Percentiles rank a stretch among this genome's conserved stretches.
Evolutionary conservation across 306 rosid genomes (phyloP).

Genomic region (Betula pendula): DNA sequence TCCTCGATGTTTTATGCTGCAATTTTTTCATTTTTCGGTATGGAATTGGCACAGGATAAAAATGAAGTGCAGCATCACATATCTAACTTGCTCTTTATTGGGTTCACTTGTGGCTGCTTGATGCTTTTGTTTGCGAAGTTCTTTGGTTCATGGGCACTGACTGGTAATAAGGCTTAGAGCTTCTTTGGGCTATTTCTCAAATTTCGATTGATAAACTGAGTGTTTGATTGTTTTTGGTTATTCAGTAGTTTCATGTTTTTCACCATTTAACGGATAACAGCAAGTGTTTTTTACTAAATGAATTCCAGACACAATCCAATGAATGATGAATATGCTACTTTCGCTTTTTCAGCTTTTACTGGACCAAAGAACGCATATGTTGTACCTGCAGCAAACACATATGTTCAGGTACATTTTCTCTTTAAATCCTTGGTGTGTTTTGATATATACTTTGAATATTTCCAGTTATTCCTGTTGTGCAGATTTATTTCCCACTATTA

Average conservation of each 20-base stretch:
- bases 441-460: too few relatives aligned
- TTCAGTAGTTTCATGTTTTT: conserved; percentile 18
- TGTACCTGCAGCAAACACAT: too few relatives aligned
- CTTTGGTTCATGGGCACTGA: conserved; percentile 63
- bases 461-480: too few relatives aligned
- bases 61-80: conserved; percentile 81
- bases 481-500: too few relatives aligned
- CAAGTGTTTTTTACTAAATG: conserved; percentile 26
- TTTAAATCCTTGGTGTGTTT: too few relatives aligned
- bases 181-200: conserved; percentile 8
- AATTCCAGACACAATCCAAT: conserved; percentile 28
- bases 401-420: too few relatives aligned
- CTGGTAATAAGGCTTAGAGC: conserved; percentile 52
- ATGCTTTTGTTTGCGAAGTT: conserved; percentile 76
- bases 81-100: conserved; percentile 72
- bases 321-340: conserved; percentile 36
- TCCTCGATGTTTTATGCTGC: background rate
- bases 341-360: too few relatives aligned
- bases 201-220: background rate
- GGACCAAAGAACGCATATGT: too few relatives aligned
- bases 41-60: conserved; percentile 57
- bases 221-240: conserved; percentile 4
- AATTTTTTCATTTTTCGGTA: background rate
- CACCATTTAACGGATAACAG: conserved; percentile 14
- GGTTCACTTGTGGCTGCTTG: conserved; percentile 66